phyloP scores from a whole-genome alignment of 352 stramenopile species.

The Phytophthora fragariaefolia region DNA sequence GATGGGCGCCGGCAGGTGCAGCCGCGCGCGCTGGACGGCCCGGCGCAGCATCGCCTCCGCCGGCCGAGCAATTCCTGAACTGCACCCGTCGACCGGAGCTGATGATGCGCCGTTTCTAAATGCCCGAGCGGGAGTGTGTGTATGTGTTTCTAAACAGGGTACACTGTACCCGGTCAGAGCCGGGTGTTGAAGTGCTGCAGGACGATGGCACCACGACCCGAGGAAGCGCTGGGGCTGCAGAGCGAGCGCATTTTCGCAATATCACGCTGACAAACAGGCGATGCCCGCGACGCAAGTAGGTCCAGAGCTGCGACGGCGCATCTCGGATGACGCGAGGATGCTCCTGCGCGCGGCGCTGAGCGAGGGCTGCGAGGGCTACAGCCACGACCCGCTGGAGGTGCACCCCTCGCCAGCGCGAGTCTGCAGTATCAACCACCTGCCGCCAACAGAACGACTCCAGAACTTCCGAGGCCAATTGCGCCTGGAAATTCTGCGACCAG shows the following conservation, averaged over 20 bases:
- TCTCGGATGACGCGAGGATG: slow-evolving; percentile 69
- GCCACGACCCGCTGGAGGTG: neutral
- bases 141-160: neutral
- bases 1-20: slow-evolving; percentile 65
- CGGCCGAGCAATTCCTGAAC: neutral
- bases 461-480: slow-evolving; percentile 54
- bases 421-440: slow-evolving; percentile 23
- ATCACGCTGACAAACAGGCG: neutral
- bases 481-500: slow-evolving; percentile 32
- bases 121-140: neutral
- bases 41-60: slow-evolving; percentile 59
- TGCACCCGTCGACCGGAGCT: neutral
- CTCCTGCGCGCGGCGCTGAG: slow-evolving; percentile 50
- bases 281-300: slow-evolving; percentile 65
- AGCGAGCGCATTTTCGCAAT: neutral
- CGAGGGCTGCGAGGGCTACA: neutral
- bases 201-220: slow-evolving; percentile 5
- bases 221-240: slow-evolving; percentile 1
- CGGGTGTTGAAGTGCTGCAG: slow-evolving; percentile 3
- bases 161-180: slow-evolving; percentile 5
- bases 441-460: slow-evolving; percentile 49
- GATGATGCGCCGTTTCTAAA: neutral
- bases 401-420: neutral
- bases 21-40: slow-evolving; percentile 57
- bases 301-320: slow-evolving; percentile 49